A percentile compares a stretch with the other conserved stretches of the same genome.
Conservation (phyloP, 2,329 filamentous ascomycete genomes). For the Venturia effusa region DNA sequence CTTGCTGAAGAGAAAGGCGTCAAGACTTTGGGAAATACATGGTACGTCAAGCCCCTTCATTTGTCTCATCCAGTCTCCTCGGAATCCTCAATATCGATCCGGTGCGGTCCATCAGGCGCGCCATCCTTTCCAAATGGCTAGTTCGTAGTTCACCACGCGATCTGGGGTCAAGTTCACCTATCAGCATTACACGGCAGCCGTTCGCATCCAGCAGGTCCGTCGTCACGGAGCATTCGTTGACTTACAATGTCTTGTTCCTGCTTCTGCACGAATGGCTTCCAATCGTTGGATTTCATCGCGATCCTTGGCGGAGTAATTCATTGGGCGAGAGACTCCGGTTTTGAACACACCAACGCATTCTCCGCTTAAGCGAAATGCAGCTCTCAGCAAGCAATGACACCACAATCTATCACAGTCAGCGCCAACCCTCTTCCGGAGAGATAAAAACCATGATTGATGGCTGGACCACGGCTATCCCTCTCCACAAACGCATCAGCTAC, state of each 20-base stretch:
- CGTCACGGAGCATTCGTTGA: slow-evolving; percentile 1
- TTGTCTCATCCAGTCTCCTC: not conserved
- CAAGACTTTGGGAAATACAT: slow-evolving; percentile 88
- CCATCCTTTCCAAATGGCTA: not conserved
- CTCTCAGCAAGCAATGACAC: slow-evolving; percentile 2
- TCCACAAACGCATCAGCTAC: not conserved
- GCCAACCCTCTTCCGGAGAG: not conserved
- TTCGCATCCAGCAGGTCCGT: slow-evolving; percentile 1
- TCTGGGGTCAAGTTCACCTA: not conserved
- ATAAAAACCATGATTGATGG: not conserved
- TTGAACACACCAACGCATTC: not conserved
- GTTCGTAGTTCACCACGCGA: not conserved
- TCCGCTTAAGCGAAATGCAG: slow-evolving; percentile 3
- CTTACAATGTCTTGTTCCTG: slow-evolving; percentile 1
- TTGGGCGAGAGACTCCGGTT: slow-evolving; percentile 4
- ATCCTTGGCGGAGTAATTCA: not conserved
- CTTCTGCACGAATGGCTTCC: not conserved
- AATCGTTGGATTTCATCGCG: slow-evolving; percentile 7
- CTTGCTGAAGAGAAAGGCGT: slow-evolving; percentile 79
- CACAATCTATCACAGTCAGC: not conserved
- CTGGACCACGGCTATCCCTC: not conserved
- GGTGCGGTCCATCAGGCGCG: slow-evolving; percentile 6
- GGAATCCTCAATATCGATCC: not conserved
- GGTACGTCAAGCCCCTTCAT: slow-evolving; percentile 49
- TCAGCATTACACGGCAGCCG: slow-evolving; percentile 2